Percentiles rank a stretch among this genome's conserved stretches.
Conservation (phyloP, 2,329 filamentous ascomycete genomes). For the Clonostachys rosea region DNA sequence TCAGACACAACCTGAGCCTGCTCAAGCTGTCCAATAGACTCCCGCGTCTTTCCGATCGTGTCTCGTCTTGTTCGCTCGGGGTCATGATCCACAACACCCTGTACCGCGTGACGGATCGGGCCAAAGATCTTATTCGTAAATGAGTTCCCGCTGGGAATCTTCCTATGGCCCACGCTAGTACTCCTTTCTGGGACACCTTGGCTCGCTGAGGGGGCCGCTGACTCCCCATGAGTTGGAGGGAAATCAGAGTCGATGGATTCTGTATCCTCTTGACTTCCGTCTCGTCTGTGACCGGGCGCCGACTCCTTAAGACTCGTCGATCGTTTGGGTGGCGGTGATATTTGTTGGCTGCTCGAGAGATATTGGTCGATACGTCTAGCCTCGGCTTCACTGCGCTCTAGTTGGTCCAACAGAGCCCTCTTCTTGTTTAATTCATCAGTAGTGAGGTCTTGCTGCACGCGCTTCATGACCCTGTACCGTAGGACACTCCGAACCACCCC, state of each 20-base stretch:
- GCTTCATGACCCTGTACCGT: constrained; percentile 85
- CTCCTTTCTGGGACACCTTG: constrained; percentile 62
- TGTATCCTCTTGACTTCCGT: constrained; percentile 64
- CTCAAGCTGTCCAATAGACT: constrained; percentile 81
- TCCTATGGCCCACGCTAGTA: constrained; percentile 58
- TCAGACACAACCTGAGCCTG: constrained; percentile 86
- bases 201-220: constrained; percentile 65
- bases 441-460: constrained; percentile 97
- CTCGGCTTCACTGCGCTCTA: constrained; percentile 93
- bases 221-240: constrained; percentile 78
- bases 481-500: constrained; percentile 87
- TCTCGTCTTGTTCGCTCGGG: constrained; percentile 89
- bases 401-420: constrained; percentile 70
- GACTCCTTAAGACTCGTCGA: constrained; percentile 57
- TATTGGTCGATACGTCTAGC: constrained; percentile 93
- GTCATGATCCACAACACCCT: constrained; percentile 94
- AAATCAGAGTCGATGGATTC: constrained; percentile 96
- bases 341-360: constrained; percentile 67
- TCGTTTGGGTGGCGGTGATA: constrained; percentile 56
- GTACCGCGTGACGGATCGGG: constrained; percentile 88
- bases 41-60: constrained; percentile 91
- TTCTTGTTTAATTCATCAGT: constrained; percentile 91
- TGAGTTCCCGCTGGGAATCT: constrained; percentile 80
- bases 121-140: constrained; percentile 94
- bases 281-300: constrained; percentile 42